phyloP scores from a whole-genome alignment of 1,139 yeast species.

The Suhomyces maxii region DNA sequence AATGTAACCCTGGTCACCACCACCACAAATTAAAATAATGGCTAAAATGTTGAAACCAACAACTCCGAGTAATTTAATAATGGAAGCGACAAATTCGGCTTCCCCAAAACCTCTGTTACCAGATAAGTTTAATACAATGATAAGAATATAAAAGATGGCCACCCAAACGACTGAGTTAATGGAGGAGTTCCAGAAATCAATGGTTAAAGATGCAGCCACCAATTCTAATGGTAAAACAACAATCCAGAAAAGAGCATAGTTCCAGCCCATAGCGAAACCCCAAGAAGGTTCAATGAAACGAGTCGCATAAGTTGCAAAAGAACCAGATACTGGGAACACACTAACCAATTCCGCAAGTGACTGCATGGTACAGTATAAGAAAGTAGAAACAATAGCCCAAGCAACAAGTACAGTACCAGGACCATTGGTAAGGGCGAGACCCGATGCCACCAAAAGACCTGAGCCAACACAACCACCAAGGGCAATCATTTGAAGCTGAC shows the following conservation, averaged over 20 bases:
- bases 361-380: constrained; percentile 65
- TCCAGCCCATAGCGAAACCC: constrained; percentile 77
- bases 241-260: constrained; percentile 69
- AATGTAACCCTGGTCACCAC: constrained; percentile 54
- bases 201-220: constrained; percentile 70
- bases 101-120: constrained; percentile 69
- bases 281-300: constrained; percentile 68
- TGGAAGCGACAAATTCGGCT: constrained; percentile 62
- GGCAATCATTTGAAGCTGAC: constrained; percentile 40
- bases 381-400: constrained; percentile 43
- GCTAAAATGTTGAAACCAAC: constrained; percentile 71
- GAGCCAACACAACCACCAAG: constrained; percentile 43
- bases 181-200: constrained; percentile 60
- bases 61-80: constrained; percentile 61
- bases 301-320: constrained; percentile 66
- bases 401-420: constrained; percentile 43
- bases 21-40: constrained; percentile 67
- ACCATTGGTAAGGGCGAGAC: constrained; percentile 37
- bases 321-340: constrained; percentile 67
- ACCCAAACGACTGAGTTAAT: constrained; percentile 70
- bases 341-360: constrained; percentile 69
- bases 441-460: constrained; percentile 39
- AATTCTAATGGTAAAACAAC: constrained; percentile 68
- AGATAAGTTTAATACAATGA: constrained; percentile 55
- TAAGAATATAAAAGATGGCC: constrained; percentile 58